These are phyloP conservation scores for Neopestalotiopsis clavispora DNA, from an alignment of 2,329 filamentous ascomycete species.

Conservation along the genomic window DNA sequence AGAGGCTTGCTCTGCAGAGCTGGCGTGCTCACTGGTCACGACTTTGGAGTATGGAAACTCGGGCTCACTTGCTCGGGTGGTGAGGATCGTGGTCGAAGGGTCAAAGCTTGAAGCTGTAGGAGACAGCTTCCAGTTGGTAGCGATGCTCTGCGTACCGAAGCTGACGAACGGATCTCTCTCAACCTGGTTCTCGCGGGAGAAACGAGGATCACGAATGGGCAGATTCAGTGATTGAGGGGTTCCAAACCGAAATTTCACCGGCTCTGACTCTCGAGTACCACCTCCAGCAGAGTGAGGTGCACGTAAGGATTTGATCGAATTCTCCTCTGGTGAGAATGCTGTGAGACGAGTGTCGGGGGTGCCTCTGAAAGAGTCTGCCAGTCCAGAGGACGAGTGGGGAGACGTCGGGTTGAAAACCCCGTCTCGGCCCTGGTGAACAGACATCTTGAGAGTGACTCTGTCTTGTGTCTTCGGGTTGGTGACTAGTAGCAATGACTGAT, in stretches of 20 bases:
- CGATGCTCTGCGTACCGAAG: conserved; percentile 34
- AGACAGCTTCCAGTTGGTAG: conserved; percentile 57
- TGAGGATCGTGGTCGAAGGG: conserved; percentile 13
- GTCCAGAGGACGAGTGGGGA: conserved; percentile 56
- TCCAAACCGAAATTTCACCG: conserved; percentile 28
- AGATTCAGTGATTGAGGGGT: conserved; percentile 30
- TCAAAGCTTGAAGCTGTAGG: conserved; percentile 65
- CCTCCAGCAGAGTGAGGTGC: conserved; percentile 38
- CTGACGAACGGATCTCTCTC: conserved; percentile 61
- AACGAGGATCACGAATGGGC: conserved; percentile 24
- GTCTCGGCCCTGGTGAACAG: conserved; percentile 2
- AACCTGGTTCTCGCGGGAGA: conserved; percentile 26
- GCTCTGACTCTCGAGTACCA: conserved; percentile 33
- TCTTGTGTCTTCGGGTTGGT: background rate
- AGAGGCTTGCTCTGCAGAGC: background rate
- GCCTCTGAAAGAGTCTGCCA: conserved; percentile 61
- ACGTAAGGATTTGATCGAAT: conserved; percentile 49
- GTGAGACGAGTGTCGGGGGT: conserved; percentile 70
- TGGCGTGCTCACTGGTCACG: background rate
- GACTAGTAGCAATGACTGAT: background rate
- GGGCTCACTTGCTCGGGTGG: background rate
- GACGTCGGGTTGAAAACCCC: conserved; percentile 36
- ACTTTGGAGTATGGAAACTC: background rate
- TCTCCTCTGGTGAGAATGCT: conserved; percentile 66
- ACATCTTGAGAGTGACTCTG: background rate